Evolutionary conservation across 139 green algal genomes (phyloP).

Genomic region (Tetradesmus obliquus): DNA sequence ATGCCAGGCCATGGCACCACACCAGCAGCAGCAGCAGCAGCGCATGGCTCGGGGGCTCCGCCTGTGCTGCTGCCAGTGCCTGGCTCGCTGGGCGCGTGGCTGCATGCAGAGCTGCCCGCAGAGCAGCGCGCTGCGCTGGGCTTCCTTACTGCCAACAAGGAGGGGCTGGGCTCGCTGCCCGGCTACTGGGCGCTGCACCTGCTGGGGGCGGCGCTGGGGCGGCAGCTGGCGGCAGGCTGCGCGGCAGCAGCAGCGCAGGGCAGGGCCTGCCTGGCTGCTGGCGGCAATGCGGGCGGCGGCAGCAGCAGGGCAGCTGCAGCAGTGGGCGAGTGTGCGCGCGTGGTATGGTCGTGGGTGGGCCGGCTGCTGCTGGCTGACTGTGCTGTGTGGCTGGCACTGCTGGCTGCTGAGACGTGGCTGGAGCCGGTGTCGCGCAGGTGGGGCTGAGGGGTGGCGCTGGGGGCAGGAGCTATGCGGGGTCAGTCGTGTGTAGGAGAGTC

Average conservation of each 20-base stretch:
- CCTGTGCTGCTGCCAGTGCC: conserved; percentile 5
- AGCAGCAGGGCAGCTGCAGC: conserved; percentile 2
- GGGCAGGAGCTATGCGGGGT: not conserved
- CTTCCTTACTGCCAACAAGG: conserved; percentile 79
- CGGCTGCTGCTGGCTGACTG: conserved; percentile 30
- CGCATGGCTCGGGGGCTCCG: not conserved
- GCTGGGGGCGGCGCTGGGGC: conserved; percentile 53
- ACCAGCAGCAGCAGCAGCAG: conserved; percentile 13
- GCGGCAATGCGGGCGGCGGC: not conserved
- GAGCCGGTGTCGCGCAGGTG: conserved; percentile 72
- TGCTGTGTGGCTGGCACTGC: conserved; percentile 52
- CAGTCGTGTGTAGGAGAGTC: too few species aligned
- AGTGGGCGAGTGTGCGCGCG: conserved; percentile 19
- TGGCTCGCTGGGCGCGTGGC: conserved; percentile 40
- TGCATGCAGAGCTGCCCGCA: conserved; percentile 51
- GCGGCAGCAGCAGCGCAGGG: not conserved
- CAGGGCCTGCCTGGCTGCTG: not conserved
- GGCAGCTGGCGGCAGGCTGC: conserved; percentile 11
- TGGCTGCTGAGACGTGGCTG: conserved; percentile 38
- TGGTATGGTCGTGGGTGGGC: conserved; percentile 50
- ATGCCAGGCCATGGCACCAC: not conserved
- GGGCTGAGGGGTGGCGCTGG: not conserved
- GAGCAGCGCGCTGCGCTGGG: conserved; percentile 36
- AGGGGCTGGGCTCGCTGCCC: conserved; percentile 78
- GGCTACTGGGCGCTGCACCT: conserved; percentile 85